Base-by-base conservation (phyloP, 441 rosid species). In the Erodium texanum region DNA sequence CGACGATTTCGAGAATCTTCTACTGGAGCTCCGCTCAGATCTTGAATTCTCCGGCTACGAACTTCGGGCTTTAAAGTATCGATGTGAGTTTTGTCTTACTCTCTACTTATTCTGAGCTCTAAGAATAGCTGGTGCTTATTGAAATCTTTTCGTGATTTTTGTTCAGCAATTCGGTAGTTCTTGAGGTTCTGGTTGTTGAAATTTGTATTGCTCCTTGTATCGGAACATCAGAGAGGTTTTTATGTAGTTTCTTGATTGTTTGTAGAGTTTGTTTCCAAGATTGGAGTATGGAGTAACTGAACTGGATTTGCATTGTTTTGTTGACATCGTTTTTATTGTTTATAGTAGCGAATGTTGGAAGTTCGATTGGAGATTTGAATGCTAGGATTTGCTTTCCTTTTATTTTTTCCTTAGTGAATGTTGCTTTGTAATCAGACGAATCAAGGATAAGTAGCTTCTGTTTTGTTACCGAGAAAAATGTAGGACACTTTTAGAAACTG, bases 401-500 rank as follows among this genome's bases (percentile, higher is more conserved):
- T n/a, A n/a, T 5, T 3, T 48, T 48, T 15, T n/a, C 6, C 56
- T 48, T 56, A 56, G 14, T 19, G 23, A 56, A 56, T 18, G 11
- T 19, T 56, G 62, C 24, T 56, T 19, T 7, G 8, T 3, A 2
- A 18, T 16, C 62, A 18, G 24, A 18, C 24, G 62, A 56, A 56
- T 19, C 12, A 24, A 56, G 24, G 18, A 56, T 56, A 56, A 7
- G 62, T n/a, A 69, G 18, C 15, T 15, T 65, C 8, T 68, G 75
- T 68, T 75, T 75, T 67, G 69, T n/a, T 70, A 72, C 68, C 29
- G 72, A 71, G 66, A 67, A 73, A 73, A 73, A 34, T 27, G 45
- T 62, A 19, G 8, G 32, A 48, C 3, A 16, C 72, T 20, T 19
- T 45, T 32, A 27, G 43, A 19, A 12, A 62, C 15, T 7, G 15